A percentile compares a stretch with the other conserved stretches of the same genome.
These are phyloP conservation scores for Hirschioporus abietinus DNA, from an alignment of 768 basidiomycete species.

Conservation along the genomic window DNA sequence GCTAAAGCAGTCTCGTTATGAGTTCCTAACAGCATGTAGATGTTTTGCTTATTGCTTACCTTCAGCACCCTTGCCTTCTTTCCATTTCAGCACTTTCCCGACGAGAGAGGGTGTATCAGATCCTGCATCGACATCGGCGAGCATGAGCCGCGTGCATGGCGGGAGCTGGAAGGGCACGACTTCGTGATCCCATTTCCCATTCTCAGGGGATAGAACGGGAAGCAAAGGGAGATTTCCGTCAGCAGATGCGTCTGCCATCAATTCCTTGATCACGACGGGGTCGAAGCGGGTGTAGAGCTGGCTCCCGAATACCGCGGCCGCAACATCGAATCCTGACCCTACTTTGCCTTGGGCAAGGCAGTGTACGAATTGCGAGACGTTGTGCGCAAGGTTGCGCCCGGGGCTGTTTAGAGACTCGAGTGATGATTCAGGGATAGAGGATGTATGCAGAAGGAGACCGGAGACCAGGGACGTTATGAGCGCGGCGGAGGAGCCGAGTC, in stretches of 20 bases:
- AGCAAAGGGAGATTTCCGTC: constrained; percentile 28
- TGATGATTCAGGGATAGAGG: constrained; percentile 48
- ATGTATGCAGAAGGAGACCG: constrained; percentile 73
- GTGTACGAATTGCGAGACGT: constrained; percentile 90
- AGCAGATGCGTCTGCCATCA: constrained; percentile 51
- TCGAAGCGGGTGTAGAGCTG: constrained; percentile 89
- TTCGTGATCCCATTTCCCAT: constrained; percentile 67
- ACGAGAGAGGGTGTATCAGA: constrained; percentile 95
- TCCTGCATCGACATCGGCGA: constrained; percentile 95
- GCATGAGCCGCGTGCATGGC: constrained; percentile 73
- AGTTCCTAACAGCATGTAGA: constrained; percentile 3
- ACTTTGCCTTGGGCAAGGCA: constrained; percentile 98
- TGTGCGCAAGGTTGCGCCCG: constrained; percentile 71
- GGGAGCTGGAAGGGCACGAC: constrained; percentile 77
- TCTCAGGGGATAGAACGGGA: constrained; percentile 56
- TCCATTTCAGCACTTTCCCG: constrained; percentile 87
- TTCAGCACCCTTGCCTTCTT: constrained; percentile 53
- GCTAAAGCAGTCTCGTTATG: constrained; percentile 36
- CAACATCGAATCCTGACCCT: constrained; percentile 95
- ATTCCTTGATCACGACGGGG: constrained; percentile 56
- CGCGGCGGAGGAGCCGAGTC: constrained; percentile 94
- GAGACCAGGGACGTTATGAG: constrained; percentile 93
- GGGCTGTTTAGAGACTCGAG: constrained; percentile 37
- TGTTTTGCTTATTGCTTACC: constrained; percentile 32
- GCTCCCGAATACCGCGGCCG: constrained; percentile 90